A percentile compares a stretch with the other conserved stretches of the same genome.
Evolutionary conservation across 108 stramenopile genomes (phyloP).

Genomic region (Chaetoceros tenuissimus): DNA sequence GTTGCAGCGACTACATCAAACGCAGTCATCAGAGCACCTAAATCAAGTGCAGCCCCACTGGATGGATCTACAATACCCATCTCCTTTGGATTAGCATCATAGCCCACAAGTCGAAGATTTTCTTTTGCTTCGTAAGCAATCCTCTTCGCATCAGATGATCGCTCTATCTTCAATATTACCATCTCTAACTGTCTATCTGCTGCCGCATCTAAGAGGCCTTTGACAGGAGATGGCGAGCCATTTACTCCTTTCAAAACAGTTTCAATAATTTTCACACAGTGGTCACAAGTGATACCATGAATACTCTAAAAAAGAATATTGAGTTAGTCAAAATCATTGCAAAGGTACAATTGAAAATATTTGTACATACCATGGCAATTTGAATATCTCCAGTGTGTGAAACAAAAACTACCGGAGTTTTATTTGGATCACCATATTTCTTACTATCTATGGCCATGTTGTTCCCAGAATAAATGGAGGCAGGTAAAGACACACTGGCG

Average conservation of each 20-base stretch:
- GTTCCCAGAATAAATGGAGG: background rate
- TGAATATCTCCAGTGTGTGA: constrained; percentile 52
- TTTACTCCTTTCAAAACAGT: constrained; percentile 81
- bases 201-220: constrained; percentile 77
- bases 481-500: background rate
- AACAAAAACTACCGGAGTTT: constrained; percentile 64
- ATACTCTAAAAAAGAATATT: constrained; percentile 11
- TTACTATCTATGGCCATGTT: background rate
- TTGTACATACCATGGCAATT: constrained; percentile 46
- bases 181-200: constrained; percentile 53
- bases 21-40: constrained; percentile 34
- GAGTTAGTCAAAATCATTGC: background rate
- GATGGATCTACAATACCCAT: constrained; percentile 33
- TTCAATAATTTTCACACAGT: constrained; percentile 87
- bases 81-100: constrained; percentile 61
- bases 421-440: constrained; percentile 66
- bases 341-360: background rate
- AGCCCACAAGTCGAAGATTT: constrained; percentile 84
- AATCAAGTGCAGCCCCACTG: constrained; percentile 31
- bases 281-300: constrained; percentile 81
- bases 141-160: constrained; percentile 39
- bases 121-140: constrained; percentile 71
- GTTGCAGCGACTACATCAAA: constrained; percentile 39
- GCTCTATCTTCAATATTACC: constrained; percentile 67
- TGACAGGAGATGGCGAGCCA: constrained; percentile 77